Evolutionary conservation across 352 stramenopile genomes (phyloP), one percentile per base, ranked within the genome.

Genomic region (Phytophthora agathidicida): DNA sequence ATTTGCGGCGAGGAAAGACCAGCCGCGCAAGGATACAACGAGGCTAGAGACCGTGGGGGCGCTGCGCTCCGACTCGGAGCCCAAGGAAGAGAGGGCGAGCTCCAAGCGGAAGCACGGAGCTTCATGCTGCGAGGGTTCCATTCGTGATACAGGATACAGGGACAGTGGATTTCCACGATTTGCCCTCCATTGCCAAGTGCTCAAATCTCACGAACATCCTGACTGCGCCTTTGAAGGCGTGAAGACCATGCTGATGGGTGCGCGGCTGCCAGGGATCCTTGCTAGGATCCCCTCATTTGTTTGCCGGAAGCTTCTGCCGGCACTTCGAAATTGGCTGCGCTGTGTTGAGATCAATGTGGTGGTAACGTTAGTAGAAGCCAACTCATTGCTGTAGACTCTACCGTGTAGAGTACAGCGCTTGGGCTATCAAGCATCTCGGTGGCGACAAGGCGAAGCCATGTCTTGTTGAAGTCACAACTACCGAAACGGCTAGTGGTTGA

Each of bases 1-100:
- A 63, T 50, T 59, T 58, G 46, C 31, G 24, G 16, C 13, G 38
- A 57, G 57, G 47, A 66, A 66, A 66, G 57, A 66, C 48, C n/a
- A 27, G 57, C 51, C 38, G 47, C 33, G 45, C 45, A 37, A 60
- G 48, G 48, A 60, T 66, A 66, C 48, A 65, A 32, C 48, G 27
- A 26, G 17, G 41, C 22, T 44, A 59, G 46, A 64, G 55, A 58
- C 36, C 19, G 37, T 51, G 31, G n/a, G n/a, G n/a, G n/a, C n/a
- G n/a, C n/a, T n/a, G n/a, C n/a, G n/a, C n/a, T n/a, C n/a, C n/a
- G n/a, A n/a, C n/a, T n/a, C n/a, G n/a, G n/a, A n/a, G n/a, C n/a
- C n/a, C n/a, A n/a, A n/a, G n/a, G n/a, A n/a, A n/a, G n/a, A n/a
- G n/a, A n/a, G n/a, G n/a, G n/a, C n/a, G n/a, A n/a, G n/a, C n/a